Evolutionary conservation across 169 alveolate species (phyloP).

Genomic region (Eimeria brunetti): DNA sequence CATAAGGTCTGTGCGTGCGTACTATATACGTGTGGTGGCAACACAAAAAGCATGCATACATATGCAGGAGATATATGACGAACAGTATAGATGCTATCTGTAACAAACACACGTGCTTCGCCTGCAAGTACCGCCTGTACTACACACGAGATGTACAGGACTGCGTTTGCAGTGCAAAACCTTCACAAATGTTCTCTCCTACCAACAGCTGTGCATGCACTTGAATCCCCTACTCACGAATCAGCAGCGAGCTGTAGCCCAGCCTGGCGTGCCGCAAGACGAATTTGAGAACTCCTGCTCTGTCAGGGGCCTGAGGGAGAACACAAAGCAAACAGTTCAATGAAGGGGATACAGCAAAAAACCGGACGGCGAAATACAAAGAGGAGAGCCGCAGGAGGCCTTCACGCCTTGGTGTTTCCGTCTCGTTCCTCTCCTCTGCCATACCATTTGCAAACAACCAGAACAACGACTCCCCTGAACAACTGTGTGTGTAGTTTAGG

Average conservation of each 20-base stretch:
- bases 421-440: background rate
- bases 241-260: conserved; percentile 59
- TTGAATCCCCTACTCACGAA: conserved; percentile 33
- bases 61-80: background rate
- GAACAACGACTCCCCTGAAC: background rate
- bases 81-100: background rate
- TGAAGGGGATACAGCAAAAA: no score
- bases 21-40: background rate
- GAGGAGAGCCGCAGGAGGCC: background rate
- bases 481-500: background rate
- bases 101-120: background rate
- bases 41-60: background rate
- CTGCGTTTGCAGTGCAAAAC: background rate
- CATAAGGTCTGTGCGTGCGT: background rate
- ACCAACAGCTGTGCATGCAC: background rate
- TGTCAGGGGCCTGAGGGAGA: conserved; percentile 72
- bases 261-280: conserved; percentile 65
- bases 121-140: background rate
- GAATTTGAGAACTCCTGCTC: conserved; percentile 70
- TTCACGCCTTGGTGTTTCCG: background rate
- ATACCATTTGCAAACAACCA: background rate
- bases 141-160: background rate
- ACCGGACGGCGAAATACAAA: no score
- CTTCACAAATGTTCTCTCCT: background rate
- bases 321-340: background rate